A percentile compares a stretch with the other conserved stretches of the same genome.
phyloP scores from a whole-genome alignment of 1,284 basidiomycete species.

The Quambalaria eucalypti region DNA sequence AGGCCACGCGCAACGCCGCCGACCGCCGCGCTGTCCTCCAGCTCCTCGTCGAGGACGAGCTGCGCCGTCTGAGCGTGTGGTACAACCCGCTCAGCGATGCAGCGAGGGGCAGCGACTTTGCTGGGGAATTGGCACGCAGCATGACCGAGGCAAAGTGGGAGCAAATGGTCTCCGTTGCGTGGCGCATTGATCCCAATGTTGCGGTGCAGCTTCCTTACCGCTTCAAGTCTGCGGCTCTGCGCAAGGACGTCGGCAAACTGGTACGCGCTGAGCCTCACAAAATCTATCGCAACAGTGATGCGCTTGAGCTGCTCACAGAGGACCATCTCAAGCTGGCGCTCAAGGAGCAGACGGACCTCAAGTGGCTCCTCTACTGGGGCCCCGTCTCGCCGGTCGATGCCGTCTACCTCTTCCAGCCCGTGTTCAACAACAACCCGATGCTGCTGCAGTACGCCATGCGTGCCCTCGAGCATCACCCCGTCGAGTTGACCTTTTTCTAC shows the following conservation, averaged over 20 bases:
- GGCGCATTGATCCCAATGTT: constrained; percentile 74
- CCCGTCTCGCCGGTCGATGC: constrained; percentile 68
- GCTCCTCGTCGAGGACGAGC: constrained; percentile 80
- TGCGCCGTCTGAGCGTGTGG: constrained; percentile 79
- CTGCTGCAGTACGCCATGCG: constrained; percentile 94
- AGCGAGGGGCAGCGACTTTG: constrained; percentile 54
- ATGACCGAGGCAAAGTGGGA: constrained; percentile 61
- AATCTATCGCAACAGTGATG: constrained; percentile 68
- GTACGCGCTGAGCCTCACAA: constrained; percentile 65
- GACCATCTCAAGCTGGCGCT: constrained; percentile 66
- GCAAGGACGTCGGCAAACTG: constrained; percentile 64
- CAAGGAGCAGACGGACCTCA: constrained; percentile 23
- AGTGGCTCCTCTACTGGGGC: constrained; percentile 81
- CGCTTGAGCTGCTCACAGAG: constrained; percentile 68
- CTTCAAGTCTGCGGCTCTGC: constrained; percentile 62
- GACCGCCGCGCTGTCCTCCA: constrained; percentile 51
- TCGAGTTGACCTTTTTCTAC: constrained; percentile 95
- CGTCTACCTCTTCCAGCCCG: constrained; percentile 37
- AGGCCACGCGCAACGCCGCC: constrained; percentile 14
- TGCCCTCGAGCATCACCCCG: constrained; percentile 85
- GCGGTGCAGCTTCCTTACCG: constrained; percentile 75
- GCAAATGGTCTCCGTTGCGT: constrained; percentile 62
- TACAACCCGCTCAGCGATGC: constrained; percentile 72
- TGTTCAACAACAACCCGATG: constrained; percentile 61
- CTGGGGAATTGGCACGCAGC: constrained; percentile 47